Conservation (phyloP, 2,329 filamentous ascomycete species). For the Hypoxylon sp. region DNA sequence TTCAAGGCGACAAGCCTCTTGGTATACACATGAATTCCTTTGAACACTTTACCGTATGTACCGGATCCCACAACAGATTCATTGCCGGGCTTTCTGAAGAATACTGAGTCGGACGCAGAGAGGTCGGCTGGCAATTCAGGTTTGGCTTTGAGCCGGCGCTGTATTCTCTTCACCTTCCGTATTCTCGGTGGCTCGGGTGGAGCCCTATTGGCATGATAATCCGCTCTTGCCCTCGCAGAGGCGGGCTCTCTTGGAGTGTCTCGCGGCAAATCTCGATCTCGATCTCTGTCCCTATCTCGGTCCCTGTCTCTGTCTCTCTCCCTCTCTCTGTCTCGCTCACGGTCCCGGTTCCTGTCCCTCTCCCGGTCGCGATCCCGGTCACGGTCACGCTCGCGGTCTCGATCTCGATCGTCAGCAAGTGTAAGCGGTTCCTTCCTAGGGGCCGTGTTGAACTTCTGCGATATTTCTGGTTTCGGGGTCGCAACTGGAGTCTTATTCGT, state of each 20-base stretch:
- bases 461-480: constrained; percentile 75
- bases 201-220: constrained; percentile 50
- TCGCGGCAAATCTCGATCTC: constrained; percentile 51
- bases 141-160: constrained; percentile 78
- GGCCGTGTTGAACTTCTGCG: constrained; percentile 76
- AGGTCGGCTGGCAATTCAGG: constrained; percentile 81
- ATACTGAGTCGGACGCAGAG: constrained; percentile 86
- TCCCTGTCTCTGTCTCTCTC: constrained; percentile 15
- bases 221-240: constrained; percentile 52
- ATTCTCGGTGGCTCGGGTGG: constrained; percentile 64
- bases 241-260: constrained; percentile 54
- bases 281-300: constrained; percentile 45
- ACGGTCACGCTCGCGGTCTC: constrained; percentile 33
- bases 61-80: constrained; percentile 96
- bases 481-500: constrained; percentile 71
- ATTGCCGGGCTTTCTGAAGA: constrained; percentile 95
- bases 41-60: constrained; percentile 96
- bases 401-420: constrained; percentile 57
- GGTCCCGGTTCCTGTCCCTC: constrained; percentile 12
- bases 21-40: constrained; percentile 93
- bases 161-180: constrained; percentile 75
- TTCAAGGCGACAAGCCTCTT: constrained; percentile 87
- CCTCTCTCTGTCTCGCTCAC: constrained; percentile 5
- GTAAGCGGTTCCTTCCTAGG: constrained; percentile 62
- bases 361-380: constrained; percentile 23